Conservation (phyloP, 2,329 filamentous ascomycete genomes). For the Arthroderma sp. region DNA sequence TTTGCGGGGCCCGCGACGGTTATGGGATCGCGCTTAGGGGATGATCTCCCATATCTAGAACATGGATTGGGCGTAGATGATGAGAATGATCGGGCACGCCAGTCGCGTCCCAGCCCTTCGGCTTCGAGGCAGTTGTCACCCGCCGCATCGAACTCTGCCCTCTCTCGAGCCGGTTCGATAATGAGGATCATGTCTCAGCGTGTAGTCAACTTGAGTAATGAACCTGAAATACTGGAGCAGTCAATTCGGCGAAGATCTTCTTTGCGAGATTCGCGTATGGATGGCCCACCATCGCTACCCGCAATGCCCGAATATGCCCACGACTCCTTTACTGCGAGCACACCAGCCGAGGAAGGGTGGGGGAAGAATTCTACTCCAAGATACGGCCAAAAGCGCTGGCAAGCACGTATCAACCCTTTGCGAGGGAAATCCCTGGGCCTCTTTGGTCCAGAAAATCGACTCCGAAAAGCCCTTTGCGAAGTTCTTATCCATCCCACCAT, state of each 20-base stretch:
- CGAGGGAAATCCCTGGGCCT: conserved; percentile 76
- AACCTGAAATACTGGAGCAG: conserved; percentile 69
- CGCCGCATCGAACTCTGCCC: conserved; percentile 47
- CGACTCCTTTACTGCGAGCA: conserved; percentile 25
- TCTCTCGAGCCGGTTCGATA: conserved; percentile 60
- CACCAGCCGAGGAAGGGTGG: conserved; percentile 24
- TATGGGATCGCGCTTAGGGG: conserved; percentile 41
- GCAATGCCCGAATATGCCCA: conserved; percentile 33
- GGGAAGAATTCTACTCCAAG: conserved; percentile 18
- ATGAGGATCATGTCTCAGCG: conserved; percentile 85
- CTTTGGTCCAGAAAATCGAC: conserved; percentile 62
- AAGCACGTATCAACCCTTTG: conserved; percentile 54
- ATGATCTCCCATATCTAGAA: conserved; percentile 49
- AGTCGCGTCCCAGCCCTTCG: conserved; percentile 3
- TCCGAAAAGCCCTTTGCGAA: conserved; percentile 66
- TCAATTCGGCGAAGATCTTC: conserved; percentile 50
- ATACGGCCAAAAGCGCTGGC: conserved; percentile 19
- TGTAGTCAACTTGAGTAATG: conserved; percentile 93
- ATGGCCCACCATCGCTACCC: conserved; percentile 40
- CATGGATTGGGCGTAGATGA: conserved; percentile 39
- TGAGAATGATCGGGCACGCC: conserved; percentile 39
- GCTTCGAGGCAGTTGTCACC: conserved; percentile 46
- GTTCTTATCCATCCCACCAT: conserved; percentile 73
- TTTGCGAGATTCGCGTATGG: conserved; percentile 33
- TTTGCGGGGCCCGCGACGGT: conserved; percentile 31